Conservation (phyloP, 2,329 filamentous ascomycete species). For the Colletotrichum zoysiae region DNA sequence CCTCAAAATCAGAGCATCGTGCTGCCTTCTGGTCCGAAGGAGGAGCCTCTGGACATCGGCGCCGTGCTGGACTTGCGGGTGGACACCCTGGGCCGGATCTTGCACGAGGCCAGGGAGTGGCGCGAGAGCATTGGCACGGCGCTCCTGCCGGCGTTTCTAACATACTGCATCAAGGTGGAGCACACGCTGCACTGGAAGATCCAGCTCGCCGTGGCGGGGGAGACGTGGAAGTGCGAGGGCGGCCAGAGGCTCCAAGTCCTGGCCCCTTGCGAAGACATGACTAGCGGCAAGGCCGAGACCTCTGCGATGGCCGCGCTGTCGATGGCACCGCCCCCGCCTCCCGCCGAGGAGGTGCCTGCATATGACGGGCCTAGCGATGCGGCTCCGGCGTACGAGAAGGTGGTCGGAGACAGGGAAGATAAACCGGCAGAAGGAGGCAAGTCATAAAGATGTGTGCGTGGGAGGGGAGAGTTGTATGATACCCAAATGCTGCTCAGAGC, state of each 20-base stretch:
- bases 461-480: neutral
- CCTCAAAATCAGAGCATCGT: neutral
- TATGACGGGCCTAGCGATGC: conserved; percentile 17
- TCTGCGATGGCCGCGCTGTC: neutral
- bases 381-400: conserved; percentile 26
- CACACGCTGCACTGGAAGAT: conserved; percentile 22
- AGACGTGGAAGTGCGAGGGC: conserved; percentile 18
- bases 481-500: neutral
- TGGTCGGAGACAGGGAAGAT: conserved; percentile 1
- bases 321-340: neutral
- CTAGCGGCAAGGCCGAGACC: neutral
- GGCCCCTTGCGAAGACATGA: neutral
- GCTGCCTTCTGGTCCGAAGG: neutral
- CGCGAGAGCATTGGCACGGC: neutral
- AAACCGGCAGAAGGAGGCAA: neutral
- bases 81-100: neutral
- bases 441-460: neutral
- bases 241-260: conserved; percentile 9
- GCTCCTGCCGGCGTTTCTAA: neutral
- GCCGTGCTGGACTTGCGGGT: conserved; percentile 3
- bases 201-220: neutral
- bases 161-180: conserved; percentile 15
- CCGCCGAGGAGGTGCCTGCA: neutral
- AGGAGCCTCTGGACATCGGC: conserved; percentile 17
- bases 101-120: neutral